These are phyloP conservation scores for Eucalyptus polybractea DNA, from an alignment of 345 rosid species.

Conservation along the genomic window DNA sequence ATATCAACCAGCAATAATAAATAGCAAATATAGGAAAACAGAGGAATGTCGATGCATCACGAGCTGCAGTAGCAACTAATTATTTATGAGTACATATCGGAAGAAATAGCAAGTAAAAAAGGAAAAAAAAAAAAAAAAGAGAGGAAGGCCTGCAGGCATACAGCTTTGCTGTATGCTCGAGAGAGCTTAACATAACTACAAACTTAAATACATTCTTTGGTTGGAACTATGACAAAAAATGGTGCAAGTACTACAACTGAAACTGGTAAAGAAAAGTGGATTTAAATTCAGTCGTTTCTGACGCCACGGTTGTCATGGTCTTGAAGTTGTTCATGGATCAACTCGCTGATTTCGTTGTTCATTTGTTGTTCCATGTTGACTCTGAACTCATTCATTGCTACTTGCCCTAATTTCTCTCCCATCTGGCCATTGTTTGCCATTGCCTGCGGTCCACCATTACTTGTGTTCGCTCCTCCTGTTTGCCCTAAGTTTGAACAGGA, in stretches of 20 bases:
- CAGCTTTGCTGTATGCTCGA: not conserved
- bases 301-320: not conserved
- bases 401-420: not conserved
- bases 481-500: not conserved
- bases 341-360: not conserved
- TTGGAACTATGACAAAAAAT: not conserved
- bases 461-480: not conserved
- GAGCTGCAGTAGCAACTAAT: not conserved
- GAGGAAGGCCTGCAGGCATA: not conserved
- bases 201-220: not conserved
- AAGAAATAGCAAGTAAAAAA: not conserved
- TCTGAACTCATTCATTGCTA: not conserved
- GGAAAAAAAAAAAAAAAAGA: not conserved
- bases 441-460: not conserved
- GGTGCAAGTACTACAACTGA: not conserved
- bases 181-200: not conserved
- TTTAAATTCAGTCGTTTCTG: not conserved
- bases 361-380: not conserved
- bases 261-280: not conserved
- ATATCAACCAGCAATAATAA: not conserved
- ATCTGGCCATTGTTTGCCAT: not conserved
- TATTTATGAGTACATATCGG: not conserved
- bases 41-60: not conserved
- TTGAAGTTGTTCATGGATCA: not conserved
- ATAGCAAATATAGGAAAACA: not conserved